Evolutionary conservation across 768 basidiomycete genomes (phyloP).

Genomic region (Lactarius tabidus): DNA sequence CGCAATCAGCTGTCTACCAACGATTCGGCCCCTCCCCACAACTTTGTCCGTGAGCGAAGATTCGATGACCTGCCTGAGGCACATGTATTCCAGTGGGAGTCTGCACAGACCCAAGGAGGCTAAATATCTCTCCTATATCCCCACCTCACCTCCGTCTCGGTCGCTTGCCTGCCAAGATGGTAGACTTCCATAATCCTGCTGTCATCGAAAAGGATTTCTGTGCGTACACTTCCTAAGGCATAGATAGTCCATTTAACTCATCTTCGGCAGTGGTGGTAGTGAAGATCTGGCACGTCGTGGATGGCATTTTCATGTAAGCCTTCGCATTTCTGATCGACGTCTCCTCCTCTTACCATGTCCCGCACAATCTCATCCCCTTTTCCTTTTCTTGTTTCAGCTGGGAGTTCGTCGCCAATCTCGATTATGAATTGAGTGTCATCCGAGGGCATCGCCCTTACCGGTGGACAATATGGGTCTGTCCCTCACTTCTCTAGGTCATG

Average conservation of each 20-base stretch:
- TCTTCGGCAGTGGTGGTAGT: background rate
- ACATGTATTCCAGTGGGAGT: background rate
- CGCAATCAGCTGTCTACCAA: background rate
- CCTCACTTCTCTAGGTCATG: background rate
- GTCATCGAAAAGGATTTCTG: background rate
- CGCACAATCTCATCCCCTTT: no score
- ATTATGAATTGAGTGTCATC: slow-evolving; percentile 2
- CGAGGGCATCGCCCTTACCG: background rate
- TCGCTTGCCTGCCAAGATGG: background rate
- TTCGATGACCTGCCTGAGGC: background rate
- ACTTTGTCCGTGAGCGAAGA: background rate
- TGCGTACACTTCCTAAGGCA: background rate
- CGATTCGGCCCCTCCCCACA: background rate
- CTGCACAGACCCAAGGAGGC: no score
- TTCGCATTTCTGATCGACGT: no score
- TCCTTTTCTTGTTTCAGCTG: background rate
- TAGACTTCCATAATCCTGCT: background rate
- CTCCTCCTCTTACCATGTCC: no score
- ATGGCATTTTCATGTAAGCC: slow-evolving; percentile 10
- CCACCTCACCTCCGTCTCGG: background rate
- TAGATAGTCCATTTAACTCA: background rate
- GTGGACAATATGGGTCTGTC: slow-evolving; percentile 16
- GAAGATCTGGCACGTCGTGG: slow-evolving; percentile 11
- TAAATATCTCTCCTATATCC: no score
- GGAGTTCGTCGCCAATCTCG: background rate